Evolutionary conservation across 2,329 filamentous ascomycete species (phyloP), one percentile per base, ranked within the genome.

Genomic region (Metarhizium anisopliae): DNA sequence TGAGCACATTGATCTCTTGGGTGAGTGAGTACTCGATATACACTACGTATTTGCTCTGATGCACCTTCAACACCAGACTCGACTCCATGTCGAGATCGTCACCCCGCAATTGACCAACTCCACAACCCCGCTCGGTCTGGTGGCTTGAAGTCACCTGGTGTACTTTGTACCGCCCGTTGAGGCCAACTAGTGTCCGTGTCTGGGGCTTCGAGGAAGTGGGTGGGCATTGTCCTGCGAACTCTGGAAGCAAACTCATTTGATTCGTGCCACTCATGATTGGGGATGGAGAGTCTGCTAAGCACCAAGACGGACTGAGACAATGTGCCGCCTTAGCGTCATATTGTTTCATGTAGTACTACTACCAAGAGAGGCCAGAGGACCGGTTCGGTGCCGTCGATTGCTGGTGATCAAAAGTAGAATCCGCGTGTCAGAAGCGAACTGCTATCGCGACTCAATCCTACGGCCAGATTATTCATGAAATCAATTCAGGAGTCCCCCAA

Each of bases 91-190:
- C 51, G 49, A 50, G 43, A 51, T 52, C 50, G 36, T 50, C 50
- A 50, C 53, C 58, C 58, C 58, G 58, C 58, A 57, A 52, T 56
- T 35, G 36, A 35, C 51, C 40, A 57, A 16, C 38, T 51, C 29
- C 52, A 56, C 55, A 57, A 57, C 58, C 55, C 58, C 55, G 53
- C 58, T 36, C 52, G 50, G 36, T 55, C 50, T 56, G 40, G 58
- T 59, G 55, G 55, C 55, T 59, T 57, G 38, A 38, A 54, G 58
- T 59, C 58, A 59, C 55, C 55, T 59, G 58, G 51, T 38, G 52
- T 35, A 35, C 32, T 35, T 11, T 11, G 32, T 54, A 47, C 52
- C 35, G 42, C 42, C 42, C n/a, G 53, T 47, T 40, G 43, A 47
- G 30, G 35, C 13, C 38, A 40, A 40, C 38, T 40, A 40, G 38